Conservation (phyloP, 2,329 filamentous ascomycete genomes). For the Neodidymelliopsis sp. region DNA sequence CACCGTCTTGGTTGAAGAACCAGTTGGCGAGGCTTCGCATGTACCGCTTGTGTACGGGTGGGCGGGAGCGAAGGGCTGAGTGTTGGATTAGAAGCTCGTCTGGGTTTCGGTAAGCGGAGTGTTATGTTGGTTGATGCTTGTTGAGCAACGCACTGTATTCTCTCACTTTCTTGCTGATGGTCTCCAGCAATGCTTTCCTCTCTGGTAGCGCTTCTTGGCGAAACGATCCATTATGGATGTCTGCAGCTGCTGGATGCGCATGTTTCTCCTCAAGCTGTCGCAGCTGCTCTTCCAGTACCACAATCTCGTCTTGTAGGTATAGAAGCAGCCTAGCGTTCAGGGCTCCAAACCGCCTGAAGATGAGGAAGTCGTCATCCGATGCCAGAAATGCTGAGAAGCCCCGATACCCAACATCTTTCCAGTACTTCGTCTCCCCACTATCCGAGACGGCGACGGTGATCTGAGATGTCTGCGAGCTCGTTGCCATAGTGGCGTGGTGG, state of each 20-base stretch:
- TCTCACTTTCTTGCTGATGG: background rate
- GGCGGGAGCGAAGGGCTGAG: background rate
- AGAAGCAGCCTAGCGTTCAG: background rate
- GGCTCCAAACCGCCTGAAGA: background rate
- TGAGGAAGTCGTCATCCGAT: conserved; percentile 1
- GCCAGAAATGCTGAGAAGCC: background rate
- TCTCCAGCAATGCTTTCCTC: background rate
- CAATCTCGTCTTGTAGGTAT: background rate
- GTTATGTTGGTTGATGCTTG: too few species aligned
- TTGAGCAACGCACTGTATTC: background rate
- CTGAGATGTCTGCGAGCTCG: too few species aligned
- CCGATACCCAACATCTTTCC: background rate
- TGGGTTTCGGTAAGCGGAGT: background rate
- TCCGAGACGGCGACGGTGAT: too few species aligned
- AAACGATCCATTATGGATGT: background rate
- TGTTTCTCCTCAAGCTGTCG: background rate
- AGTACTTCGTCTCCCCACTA: background rate
- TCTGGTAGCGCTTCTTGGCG: background rate
- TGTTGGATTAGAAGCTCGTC: background rate
- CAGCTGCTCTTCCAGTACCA: background rate
- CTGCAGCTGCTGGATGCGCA: background rate
- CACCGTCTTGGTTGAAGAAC: background rate
- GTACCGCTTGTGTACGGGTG: background rate
- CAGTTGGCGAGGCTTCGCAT: background rate
- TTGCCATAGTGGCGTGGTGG: too few species aligned